Percentiles rank a stretch among this genome's conserved stretches.
Conservation (phyloP, 306 rosid genomes). For the Gleditsia sinensis region DNA sequence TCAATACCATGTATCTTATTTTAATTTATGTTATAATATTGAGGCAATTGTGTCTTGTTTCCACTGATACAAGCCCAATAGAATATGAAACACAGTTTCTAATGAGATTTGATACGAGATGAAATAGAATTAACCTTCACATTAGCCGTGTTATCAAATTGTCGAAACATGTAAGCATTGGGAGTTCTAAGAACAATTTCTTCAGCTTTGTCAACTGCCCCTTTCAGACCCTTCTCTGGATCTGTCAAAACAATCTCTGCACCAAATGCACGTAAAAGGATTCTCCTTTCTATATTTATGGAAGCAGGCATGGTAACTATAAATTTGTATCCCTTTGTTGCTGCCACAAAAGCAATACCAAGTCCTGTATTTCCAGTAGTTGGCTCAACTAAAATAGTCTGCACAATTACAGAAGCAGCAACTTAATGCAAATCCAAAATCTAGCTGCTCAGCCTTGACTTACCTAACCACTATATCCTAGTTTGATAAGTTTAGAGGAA, state of each 20-base stretch:
- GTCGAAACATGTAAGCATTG: constrained; percentile 88
- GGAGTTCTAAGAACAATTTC: constrained; percentile 67
- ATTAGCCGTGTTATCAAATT: constrained; percentile 80
- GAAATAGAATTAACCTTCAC: constrained; percentile 62
- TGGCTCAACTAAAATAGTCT: constrained; percentile 93
- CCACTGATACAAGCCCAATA: neutral
- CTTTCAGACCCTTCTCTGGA: constrained; percentile 86
- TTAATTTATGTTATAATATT: neutral
- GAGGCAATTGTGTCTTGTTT: neutral
- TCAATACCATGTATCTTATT: constrained; percentile 34
- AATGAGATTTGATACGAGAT: constrained; percentile 29
- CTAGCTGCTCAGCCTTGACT: constrained; percentile 4
- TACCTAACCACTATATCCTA: constrained; percentile 21
- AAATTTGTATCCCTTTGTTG: constrained; percentile 82
- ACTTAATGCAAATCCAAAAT: constrained; percentile 25
- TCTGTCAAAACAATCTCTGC: constrained; percentile 86
- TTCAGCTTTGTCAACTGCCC: constrained; percentile 92
- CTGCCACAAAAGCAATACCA: constrained; percentile 91
- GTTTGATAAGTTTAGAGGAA: constrained; percentile 5
- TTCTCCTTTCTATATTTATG: constrained; percentile 78
- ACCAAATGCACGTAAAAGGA: constrained; percentile 92
- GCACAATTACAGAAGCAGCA: constrained; percentile 39
- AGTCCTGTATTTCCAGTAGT: constrained; percentile 96
- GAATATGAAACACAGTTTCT: constrained; percentile 19
- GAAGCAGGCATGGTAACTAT: constrained; percentile 93